Base-by-base conservation (phyloP, 1,284 basidiomycete species). In the Macrocybe sp. region DNA sequence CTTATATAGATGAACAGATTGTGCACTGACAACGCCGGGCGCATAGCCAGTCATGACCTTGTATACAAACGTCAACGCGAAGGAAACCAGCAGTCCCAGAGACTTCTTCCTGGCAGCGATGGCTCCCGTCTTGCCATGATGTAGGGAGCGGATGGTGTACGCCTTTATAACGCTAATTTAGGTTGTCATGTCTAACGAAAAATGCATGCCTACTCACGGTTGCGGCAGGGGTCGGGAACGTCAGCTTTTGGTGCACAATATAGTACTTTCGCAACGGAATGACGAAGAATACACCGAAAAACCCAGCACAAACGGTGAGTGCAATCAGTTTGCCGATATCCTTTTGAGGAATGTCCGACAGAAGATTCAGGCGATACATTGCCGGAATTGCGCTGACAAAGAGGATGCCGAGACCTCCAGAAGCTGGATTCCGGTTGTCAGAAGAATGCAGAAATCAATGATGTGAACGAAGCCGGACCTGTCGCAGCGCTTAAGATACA, bases 161-260 rank as follows among this genome's bases (percentile, higher is more conserved):
- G 83, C 70, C 68, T 71, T 46, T 6, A 29, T 7, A 38, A 14
- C 37, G 12, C 11, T 10, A 29, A 45, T 35, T 4, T 49, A 22
- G 36, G 35, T 37, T 42, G 41, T 33, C 46, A 37, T 16, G 36
- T 16, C 8, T 35, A 29, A 31, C 9, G 35, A 16, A 28, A 29
- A 9, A 39, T 2, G 36, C 16, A 41, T 16, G 30, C 11, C 28
- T 31, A 56, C 65, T 51, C 55, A 68, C 84, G 33, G 83, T 84
- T 8, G 85, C 85, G 46, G 84, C 79, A 10, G 79, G 79, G 2
- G 81, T 81, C 1, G 82, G 84, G 71, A 87, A 87, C 33, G 79
- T 78, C 30, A 84, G 65, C 60, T 83, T 83, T 60, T 83, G 79
- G 60, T 79, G 75, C 46, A 85, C 68, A 55, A 87, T 83, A 64